Conservation (phyloP, 805 yeast species). For the Priceomyces haplophilus region DNA sequence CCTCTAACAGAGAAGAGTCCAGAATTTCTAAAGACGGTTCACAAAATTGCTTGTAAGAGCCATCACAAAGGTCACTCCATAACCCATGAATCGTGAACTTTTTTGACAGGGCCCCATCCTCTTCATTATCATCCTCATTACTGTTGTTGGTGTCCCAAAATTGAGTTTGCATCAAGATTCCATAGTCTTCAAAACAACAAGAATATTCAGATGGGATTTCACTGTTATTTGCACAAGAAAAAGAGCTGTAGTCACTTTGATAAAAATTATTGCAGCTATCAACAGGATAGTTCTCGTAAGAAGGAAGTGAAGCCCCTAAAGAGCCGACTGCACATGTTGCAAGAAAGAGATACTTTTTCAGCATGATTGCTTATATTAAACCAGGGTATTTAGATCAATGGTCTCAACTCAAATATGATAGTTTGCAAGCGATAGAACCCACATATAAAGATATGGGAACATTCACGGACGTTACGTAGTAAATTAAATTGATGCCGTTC, state of each 20-base stretch:
- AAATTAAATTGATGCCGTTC: too few species aligned
- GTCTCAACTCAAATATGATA: too few species aligned
- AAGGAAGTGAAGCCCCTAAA: background rate
- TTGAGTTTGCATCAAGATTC: slow-evolving; percentile 78
- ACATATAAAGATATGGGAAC: too few species aligned
- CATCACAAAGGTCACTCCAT: slow-evolving; percentile 51
- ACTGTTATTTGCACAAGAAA: slow-evolving; percentile 11
- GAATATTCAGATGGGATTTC: slow-evolving; percentile 12
- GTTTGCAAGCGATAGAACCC: too few species aligned
- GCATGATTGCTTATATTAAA: too few species aligned
- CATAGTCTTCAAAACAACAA: slow-evolving; percentile 88
- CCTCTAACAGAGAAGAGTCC: slow-evolving; percentile 37
- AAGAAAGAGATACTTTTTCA: too few species aligned
- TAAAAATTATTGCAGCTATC: slow-evolving; percentile 14
- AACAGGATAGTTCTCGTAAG: slow-evolving; percentile 9
- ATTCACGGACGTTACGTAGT: too few species aligned
- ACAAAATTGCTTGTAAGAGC: slow-evolving; percentile 78
- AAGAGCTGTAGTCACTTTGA: slow-evolving; percentile 11
- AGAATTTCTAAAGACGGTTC: slow-evolving; percentile 55
- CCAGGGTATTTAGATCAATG: too few species aligned
- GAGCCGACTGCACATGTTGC: background rate
- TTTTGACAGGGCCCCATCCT: background rate
- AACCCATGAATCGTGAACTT: slow-evolving; percentile 4
- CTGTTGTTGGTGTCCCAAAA: too few species aligned
- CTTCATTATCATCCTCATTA: too few species aligned